Evolutionary conservation across 2,329 filamentous ascomycete species (phyloP).

Genomic region (Teratosphaeria epicoccoides): DNA sequence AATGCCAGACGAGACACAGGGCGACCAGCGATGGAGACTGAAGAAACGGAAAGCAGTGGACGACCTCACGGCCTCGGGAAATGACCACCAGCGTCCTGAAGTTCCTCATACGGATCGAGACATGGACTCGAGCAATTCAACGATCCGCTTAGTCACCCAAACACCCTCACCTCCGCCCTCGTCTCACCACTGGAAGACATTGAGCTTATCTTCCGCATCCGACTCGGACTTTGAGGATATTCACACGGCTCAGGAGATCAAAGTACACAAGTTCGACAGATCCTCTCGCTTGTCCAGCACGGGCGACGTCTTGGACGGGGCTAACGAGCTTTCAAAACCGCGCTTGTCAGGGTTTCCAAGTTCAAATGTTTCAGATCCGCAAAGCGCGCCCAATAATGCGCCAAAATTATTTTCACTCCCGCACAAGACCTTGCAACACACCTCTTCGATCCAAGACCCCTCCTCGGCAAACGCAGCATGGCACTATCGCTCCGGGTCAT

Average conservation of each 20-base stretch:
- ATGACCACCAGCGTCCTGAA: conserved; percentile 11
- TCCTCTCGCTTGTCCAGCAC: conserved; percentile 9
- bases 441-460: conserved; percentile 8
- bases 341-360: conserved; percentile 12
- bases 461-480: conserved; percentile 12
- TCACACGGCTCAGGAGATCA: conserved; percentile 3
- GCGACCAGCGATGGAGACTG: conserved; percentile 12
- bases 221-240: conserved; percentile 2
- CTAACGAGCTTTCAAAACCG: conserved; percentile 17
- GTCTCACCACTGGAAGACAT: neutral
- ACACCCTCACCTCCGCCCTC: conserved; percentile 13
- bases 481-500: conserved; percentile 18
- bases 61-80: conserved; percentile 18
- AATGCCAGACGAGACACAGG: conserved; percentile 10
- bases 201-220: neutral
- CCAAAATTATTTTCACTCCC: conserved; percentile 13
- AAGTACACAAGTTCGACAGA: conserved; percentile 4
- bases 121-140: conserved; percentile 12
- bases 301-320: conserved; percentile 10
- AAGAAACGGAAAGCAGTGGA: conserved; percentile 16
- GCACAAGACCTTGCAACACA: conserved; percentile 15
- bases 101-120: neutral
- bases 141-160: conserved; percentile 24
- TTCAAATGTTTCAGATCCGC: conserved; percentile 21
- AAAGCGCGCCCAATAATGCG: conserved; percentile 16